Evolutionary conservation across 2,329 filamentous ascomycete species (phyloP), one percentile per base, ranked within the genome.

Genomic region (Aureobasidium mangrovei): DNA sequence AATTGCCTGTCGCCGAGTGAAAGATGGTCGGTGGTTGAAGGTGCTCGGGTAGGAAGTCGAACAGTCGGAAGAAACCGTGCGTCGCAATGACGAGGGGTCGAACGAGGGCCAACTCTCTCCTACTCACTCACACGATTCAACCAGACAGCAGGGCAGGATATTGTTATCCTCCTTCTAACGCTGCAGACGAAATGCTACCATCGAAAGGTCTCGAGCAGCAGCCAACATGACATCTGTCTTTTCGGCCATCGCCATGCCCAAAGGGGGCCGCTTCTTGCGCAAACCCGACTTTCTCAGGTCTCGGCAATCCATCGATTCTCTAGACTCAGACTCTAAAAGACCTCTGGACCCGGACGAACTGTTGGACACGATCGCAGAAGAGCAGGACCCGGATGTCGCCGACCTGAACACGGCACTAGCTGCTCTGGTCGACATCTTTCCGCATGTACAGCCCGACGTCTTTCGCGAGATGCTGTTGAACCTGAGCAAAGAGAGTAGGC

Each of bases 391-490:
- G 38, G 79, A 88, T 62, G 75, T 90, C 27, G 75, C 79, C 60
- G 80, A 85, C 56, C 76, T 91, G 46, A 91, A 91, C 70, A 74
- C 75, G 48, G 78, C 82, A 61, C 80, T 93, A 59, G 79, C 80
- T 57, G 81, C 78, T 9, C 78, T 93, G 41, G 80, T 82, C 26
- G 81, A 81, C 45, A 77, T 91, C 7, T 93, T 93, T 60, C 88
- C 88, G 29, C 82, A 91, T 68, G 76, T 91, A n/a, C 85, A 89
- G 68, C 76, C 87, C 57, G 86, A 91, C 61, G 87, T 91, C 18
- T 88, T 93, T 65, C 81, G 87, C 42, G 87, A 91, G 72, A 86
- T 93, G 79, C 80, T 93, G 46, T 72, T 77, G 38, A 85, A 76
- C 63, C 85, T 91, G 65, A 84, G 85, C 62, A 82, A 84, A 62